Evolutionary conservation across 2,329 filamentous ascomycete genomes (phyloP).

Genomic region (Biscogniauxia marginata): DNA sequence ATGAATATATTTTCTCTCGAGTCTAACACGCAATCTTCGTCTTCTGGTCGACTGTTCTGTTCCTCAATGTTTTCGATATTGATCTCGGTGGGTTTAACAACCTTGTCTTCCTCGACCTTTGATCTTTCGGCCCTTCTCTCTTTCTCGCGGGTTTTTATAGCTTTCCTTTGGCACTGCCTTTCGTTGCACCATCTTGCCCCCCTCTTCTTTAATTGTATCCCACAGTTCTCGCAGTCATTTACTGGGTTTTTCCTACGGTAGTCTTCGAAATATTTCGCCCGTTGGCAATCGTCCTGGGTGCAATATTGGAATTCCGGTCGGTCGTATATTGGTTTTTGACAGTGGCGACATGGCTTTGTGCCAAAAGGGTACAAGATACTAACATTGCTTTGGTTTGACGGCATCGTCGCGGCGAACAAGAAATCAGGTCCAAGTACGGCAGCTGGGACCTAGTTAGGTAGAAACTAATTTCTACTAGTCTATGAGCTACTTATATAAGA

Average conservation of each 20-base stretch:
- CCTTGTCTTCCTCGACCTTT: not conserved
- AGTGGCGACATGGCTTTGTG: not conserved
- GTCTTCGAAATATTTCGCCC: not conserved
- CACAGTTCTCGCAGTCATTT: not conserved
- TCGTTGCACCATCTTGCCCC: not conserved
- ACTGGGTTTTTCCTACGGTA: not conserved
- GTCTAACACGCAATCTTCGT: not conserved
- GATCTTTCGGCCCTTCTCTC: not conserved
- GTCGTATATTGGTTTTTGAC: not conserved
- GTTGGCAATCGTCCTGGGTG: not conserved
- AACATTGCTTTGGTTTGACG: not conserved
- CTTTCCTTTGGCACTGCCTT: not conserved
- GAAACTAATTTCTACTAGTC: no score
- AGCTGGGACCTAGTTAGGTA: not conserved
- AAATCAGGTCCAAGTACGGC: no score
- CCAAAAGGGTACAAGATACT: not conserved
- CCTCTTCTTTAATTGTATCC: not conserved
- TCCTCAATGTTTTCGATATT: not conserved
- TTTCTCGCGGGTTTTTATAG: not conserved
- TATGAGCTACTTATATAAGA: no score
- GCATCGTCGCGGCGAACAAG: not conserved
- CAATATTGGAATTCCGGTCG: not conserved
- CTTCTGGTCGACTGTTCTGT: not conserved
- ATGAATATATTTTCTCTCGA: not conserved
- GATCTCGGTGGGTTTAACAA: not conserved